Evolutionary conservation across 352 stramenopile genomes (phyloP).

Genomic region (Phytophthora fragariaefolia): DNA sequence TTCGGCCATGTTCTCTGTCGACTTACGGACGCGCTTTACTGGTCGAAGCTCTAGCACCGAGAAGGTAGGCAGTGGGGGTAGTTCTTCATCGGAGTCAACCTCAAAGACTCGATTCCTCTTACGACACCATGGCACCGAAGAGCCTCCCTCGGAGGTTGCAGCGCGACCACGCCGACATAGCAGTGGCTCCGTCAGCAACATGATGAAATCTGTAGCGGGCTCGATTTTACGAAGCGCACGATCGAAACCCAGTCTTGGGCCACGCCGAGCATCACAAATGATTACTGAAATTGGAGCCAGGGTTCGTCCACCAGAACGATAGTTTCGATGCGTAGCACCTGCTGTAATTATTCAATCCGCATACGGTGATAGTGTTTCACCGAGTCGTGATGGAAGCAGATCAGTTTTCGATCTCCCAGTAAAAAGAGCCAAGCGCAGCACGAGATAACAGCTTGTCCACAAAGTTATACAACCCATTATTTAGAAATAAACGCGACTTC

Average conservation of each 20-base stretch:
- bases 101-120: constrained; percentile 20
- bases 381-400: neutral
- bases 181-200: constrained; percentile 60
- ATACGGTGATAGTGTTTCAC: neutral
- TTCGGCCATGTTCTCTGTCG: constrained; percentile 72
- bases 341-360: neutral
- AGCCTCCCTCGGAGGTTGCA: constrained; percentile 10
- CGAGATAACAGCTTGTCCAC: neutral
- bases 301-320: constrained; percentile 11
- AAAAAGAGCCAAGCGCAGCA: neutral
- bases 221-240: constrained; percentile 52
- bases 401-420: too few relatives aligned
- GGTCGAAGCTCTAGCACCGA: constrained; percentile 44
- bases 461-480: constrained; percentile 30
- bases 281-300: constrained; percentile 49
- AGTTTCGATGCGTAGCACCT: constrained; percentile 10
- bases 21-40: constrained; percentile 51
- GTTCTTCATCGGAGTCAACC: constrained; percentile 48
- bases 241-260: constrained; percentile 39
- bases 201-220: constrained; percentile 62
- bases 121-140: constrained; percentile 20
- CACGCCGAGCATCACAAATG: constrained; percentile 51
- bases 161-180: constrained; percentile 43
- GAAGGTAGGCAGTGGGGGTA: constrained; percentile 43
- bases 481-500: constrained; percentile 32